Percentiles rank a stretch among this genome's conserved stretches.
phyloP scores from a whole-genome alignment of 495 filamentous ascomycete genomes.

The Penicillium fimorum region DNA sequence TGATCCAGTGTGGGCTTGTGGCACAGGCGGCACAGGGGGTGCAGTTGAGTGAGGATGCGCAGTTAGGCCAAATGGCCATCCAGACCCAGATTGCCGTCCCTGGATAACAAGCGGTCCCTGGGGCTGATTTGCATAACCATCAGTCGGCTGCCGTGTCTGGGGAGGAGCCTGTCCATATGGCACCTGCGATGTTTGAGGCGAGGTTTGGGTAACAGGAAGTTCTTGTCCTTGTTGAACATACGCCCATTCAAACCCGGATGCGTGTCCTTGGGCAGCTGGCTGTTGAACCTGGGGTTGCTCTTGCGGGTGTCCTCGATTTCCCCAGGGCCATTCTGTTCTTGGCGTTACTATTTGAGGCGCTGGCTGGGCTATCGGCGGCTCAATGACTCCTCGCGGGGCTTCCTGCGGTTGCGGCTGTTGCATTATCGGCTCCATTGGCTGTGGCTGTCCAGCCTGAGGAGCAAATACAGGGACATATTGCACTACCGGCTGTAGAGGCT shows the following conservation, averaged over 20 bases:
- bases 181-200: not conserved
- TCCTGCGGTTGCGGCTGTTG: constrained; percentile 7
- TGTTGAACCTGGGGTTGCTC: constrained; percentile 1
- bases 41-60: constrained; percentile 11
- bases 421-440: constrained; percentile 3
- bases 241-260: constrained; percentile 1
- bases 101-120: constrained; percentile 8
- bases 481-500: constrained; percentile 19
- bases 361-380: not conserved
- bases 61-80: constrained; percentile 3
- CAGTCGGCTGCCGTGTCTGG: not conserved
- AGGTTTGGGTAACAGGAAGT: not conserved
- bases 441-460: constrained; percentile 21
- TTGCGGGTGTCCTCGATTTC: not conserved
- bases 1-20: not conserved
- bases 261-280: not conserved
- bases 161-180: not conserved
- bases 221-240: not conserved
- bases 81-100: constrained; percentile 8
- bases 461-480: constrained; percentile 33
- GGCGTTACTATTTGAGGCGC: not conserved
- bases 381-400: not conserved
- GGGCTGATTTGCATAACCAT: not conserved
- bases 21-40: constrained; percentile 5
- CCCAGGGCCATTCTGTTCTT: constrained; percentile 13